phyloP scores from a whole-genome alignment of 345 rosid genomes.

The Kernera saxatilis region DNA sequence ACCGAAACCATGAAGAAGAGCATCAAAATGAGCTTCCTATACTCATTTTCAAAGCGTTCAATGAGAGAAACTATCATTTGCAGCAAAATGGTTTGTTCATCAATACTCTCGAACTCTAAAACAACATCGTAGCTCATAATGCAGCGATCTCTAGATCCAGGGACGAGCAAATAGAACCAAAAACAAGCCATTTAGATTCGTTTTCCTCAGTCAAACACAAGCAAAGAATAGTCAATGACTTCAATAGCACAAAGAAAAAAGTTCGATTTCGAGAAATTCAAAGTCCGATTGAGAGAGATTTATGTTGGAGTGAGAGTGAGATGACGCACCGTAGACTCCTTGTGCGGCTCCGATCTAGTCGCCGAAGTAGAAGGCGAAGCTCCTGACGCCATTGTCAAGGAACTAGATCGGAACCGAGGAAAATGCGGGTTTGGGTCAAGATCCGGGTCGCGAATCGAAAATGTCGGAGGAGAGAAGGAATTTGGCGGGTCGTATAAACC shows the following conservation, averaged over 20 bases:
- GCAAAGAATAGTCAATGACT: background rate
- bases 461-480: conserved; percentile 17
- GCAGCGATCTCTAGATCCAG: conserved; percentile 19
- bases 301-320: background rate
- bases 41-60: background rate
- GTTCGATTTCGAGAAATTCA: background rate
- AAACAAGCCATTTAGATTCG: background rate
- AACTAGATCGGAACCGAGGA: conserved; percentile 31
- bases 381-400: conserved; percentile 54
- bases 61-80: background rate
- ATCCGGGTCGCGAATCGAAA: conserved; percentile 41
- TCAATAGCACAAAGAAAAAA: background rate
- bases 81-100: background rate
- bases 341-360: conserved; percentile 53
- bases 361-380: conserved; percentile 55
- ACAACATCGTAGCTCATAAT: conserved; percentile 7
- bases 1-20: background rate
- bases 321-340: conserved; percentile 36
- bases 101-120: background rate
- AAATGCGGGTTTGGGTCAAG: conserved; percentile 34
- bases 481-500: conserved; percentile 63
- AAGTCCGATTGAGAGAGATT: background rate
- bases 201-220: conserved; percentile 2
- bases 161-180: background rate
- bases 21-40: background rate